Evolutionary conservation across 805 yeast genomes (phyloP).

Genomic region (Candida ponderosae): DNA sequence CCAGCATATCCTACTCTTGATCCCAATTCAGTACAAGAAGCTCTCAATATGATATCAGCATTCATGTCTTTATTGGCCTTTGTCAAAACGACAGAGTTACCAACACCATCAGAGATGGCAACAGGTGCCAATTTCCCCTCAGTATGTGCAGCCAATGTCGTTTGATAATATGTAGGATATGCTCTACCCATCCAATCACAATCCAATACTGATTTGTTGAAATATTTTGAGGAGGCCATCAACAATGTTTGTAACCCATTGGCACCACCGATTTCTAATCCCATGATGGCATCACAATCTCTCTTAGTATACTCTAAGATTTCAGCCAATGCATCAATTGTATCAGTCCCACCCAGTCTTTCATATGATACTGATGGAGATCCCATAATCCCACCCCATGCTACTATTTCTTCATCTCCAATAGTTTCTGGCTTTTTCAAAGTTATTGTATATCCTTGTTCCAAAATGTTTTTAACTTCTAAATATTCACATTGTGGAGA

Average conservation of each 20-base stretch:
- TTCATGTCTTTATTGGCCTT: too few species aligned
- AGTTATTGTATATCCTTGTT: slow-evolving; percentile 25
- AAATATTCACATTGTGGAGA: slow-evolving; percentile 31
- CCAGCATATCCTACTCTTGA: slow-evolving; percentile 15
- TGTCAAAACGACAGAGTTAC: slow-evolving; percentile 24
- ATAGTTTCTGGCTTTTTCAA: slow-evolving; percentile 26
- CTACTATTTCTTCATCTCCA: slow-evolving; percentile 16
- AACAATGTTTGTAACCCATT: slow-evolving; percentile 26
- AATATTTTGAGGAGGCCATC: slow-evolving; percentile 14
- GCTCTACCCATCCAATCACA: slow-evolving; percentile 39
- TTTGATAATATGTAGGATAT: slow-evolving; percentile 32
- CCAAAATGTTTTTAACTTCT: slow-evolving; percentile 23
- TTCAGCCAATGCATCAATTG: slow-evolving; percentile 19
- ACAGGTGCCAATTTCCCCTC: slow-evolving; percentile 17
- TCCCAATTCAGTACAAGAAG: slow-evolving; percentile 27
- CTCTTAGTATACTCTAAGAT: slow-evolving; percentile 19
- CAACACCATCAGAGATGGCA: slow-evolving; percentile 29
- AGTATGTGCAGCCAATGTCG: slow-evolving; percentile 8
- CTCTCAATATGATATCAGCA: slow-evolving; percentile 27
- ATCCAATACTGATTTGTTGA: slow-evolving; percentile 24
- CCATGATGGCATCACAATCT: slow-evolving; percentile 22
- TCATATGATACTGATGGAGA: slow-evolving; percentile 37
- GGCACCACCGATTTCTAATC: slow-evolving; percentile 35
- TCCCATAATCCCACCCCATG: slow-evolving; percentile 31
- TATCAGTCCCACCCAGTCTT: slow-evolving; percentile 29